Conservation (phyloP, 768 basidiomycete species). For the Suillus cothurnatus region DNA sequence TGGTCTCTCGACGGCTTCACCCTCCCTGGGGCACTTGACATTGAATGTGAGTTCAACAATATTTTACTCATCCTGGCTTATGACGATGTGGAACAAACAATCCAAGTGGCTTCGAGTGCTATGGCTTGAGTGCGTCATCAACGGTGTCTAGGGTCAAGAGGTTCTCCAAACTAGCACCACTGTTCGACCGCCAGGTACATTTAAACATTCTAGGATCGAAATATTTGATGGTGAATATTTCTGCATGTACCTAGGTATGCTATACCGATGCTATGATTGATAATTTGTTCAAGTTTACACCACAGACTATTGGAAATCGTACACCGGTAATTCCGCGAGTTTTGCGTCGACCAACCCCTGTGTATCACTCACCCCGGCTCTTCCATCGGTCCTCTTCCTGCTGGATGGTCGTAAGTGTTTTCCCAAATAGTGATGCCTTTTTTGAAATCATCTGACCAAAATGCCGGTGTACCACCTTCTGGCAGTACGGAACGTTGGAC, state of each 20-base stretch:
- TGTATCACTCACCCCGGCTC: conserved; percentile 39
- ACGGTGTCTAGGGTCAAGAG: conserved; percentile 62
- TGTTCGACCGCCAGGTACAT: conserved; percentile 44
- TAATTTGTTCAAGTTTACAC: conserved; percentile 31
- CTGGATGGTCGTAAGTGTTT: conserved; percentile 35
- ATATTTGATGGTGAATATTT: background rate
- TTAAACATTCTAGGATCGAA: background rate
- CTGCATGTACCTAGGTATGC: conserved; percentile 11
- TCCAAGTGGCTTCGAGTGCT: conserved; percentile 51
- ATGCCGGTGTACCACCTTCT: conserved; percentile 2
- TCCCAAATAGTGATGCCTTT: background rate
- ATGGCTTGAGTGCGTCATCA: conserved; percentile 47
- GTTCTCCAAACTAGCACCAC: conserved; percentile 57
- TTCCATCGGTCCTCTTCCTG: conserved; percentile 35
- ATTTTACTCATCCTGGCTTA: background rate
- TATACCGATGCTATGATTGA: background rate
- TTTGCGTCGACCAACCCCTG: conserved; percentile 37
- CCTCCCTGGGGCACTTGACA: conserved; percentile 40
- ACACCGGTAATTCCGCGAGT: conserved; percentile 38
- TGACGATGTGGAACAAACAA: conserved; percentile 38
- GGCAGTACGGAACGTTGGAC: background rate
- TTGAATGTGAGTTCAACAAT: conserved; percentile 33
- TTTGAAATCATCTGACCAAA: background rate
- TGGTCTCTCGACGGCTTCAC: conserved; percentile 41
- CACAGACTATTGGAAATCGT: conserved; percentile 40